Conservation (phyloP, 2,329 filamentous ascomycete species). For the Clarireedia paspali region DNA sequence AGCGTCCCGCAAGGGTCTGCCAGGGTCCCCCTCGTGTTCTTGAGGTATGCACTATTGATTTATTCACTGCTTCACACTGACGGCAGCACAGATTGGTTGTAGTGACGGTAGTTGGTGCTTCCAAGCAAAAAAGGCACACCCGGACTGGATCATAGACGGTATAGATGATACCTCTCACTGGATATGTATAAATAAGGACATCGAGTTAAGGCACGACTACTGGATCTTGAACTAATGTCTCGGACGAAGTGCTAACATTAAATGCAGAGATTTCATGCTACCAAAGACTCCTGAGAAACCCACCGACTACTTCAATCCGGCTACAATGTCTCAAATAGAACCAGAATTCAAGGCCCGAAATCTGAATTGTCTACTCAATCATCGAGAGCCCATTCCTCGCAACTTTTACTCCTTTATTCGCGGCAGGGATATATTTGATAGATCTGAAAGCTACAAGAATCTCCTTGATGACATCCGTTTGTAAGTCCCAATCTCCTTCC, state of each 20-base stretch:
- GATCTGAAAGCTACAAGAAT: slow-evolving; percentile 23
- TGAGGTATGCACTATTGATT: slow-evolving; percentile 10
- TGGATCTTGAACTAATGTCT: background rate
- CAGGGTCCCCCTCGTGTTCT: slow-evolving; percentile 22
- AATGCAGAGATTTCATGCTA: slow-evolving; percentile 22
- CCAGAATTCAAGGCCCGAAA: slow-evolving; percentile 26
- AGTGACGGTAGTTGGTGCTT: slow-evolving; percentile 26
- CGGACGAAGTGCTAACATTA: background rate
- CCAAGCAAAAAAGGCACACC: slow-evolving; percentile 20
- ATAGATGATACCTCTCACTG: slow-evolving; percentile 27
- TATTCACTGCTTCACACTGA: background rate
- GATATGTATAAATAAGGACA: slow-evolving; percentile 15
- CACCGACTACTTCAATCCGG: slow-evolving; percentile 21
- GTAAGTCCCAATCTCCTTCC: slow-evolving; percentile 11
- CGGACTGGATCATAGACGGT: slow-evolving; percentile 27
- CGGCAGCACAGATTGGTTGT: slow-evolving; percentile 18
- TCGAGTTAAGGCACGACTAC: slow-evolving; percentile 12
- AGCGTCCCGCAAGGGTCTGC: slow-evolving; percentile 9
- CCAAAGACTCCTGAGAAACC: background rate
- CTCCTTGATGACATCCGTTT: slow-evolving; percentile 26
- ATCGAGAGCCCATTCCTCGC: slow-evolving; percentile 20
- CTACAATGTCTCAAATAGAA: slow-evolving; percentile 13
- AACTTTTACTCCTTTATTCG: slow-evolving; percentile 25
- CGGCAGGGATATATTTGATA: slow-evolving; percentile 25
- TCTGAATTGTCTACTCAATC: slow-evolving; percentile 20